A percentile compares a stretch with the other conserved stretches of the same genome.
phyloP scores from a whole-genome alignment of 208 protist species.

The Trichomonas tenax region DNA sequence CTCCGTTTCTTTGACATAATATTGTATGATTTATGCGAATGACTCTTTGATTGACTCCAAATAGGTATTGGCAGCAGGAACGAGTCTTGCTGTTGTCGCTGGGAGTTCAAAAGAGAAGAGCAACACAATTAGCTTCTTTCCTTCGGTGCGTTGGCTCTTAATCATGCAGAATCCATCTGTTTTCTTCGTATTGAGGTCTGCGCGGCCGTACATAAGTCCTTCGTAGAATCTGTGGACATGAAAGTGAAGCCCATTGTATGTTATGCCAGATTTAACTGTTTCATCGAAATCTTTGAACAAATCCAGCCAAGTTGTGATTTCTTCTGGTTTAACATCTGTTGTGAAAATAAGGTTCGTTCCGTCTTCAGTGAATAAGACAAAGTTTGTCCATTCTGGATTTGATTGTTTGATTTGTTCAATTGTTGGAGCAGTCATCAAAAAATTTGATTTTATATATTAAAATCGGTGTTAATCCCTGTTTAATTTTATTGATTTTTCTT shows the following conservation, averaged over 20 bases:
- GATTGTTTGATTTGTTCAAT: background rate
- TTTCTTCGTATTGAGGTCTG: background rate
- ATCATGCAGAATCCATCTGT: background rate
- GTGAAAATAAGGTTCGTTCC: background rate
- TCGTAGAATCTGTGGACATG: constrained; percentile 9
- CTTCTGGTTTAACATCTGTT: background rate
- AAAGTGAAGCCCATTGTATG: background rate
- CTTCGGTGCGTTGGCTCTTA: background rate
- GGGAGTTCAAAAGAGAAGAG: background rate
- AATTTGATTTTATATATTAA: background rate
- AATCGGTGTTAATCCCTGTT: background rate
- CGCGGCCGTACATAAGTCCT: background rate
- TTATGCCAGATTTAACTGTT: background rate
- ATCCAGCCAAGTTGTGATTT: background rate
- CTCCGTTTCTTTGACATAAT: no score
- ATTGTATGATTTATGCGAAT: background rate
- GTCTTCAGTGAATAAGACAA: background rate
- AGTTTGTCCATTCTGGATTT: background rate
- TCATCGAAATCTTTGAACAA: background rate
- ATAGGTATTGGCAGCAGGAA: background rate
- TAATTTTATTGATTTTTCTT: background rate
- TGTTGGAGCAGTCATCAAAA: background rate
- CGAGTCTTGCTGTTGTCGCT: background rate
- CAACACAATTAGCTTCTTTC: background rate
- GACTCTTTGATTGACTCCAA: background rate